Percentiles rank a stretch among this genome's conserved stretches.
Evolutionary conservation across 306 rosid genomes (phyloP).

Genomic region (Vigna angularis): DNA sequence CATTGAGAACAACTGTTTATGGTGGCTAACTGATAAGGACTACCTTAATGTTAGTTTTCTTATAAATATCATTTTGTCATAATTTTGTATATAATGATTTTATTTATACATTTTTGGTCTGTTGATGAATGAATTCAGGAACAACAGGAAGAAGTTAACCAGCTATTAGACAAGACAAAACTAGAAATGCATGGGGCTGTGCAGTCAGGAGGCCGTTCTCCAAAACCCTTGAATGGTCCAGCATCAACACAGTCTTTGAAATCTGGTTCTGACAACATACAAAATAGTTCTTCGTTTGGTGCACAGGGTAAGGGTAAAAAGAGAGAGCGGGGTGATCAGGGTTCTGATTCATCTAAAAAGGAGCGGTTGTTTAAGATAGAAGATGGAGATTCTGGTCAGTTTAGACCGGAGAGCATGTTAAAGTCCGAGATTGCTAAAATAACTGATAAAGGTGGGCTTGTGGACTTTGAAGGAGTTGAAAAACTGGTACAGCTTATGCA

Average conservation of each 20-base stretch:
- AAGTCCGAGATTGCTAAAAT: slow-evolving; percentile 81
- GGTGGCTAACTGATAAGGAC: slow-evolving; percentile 94
- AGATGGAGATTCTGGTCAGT: slow-evolving; percentile 78
- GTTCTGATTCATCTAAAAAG: slow-evolving; percentile 74
- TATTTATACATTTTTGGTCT: slow-evolving; percentile 22
- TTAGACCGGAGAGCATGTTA: slow-evolving; percentile 61
- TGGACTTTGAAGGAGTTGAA: slow-evolving; percentile 79
- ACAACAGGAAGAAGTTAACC: slow-evolving; percentile 89
- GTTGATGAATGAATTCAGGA: slow-evolving; percentile 55
- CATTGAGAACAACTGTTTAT: slow-evolving; percentile 73
- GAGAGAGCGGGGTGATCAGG: slow-evolving; percentile 85
- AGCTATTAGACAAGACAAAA: slow-evolving; percentile 75
- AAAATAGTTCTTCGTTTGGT: slow-evolving; percentile 73
- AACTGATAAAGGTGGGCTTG: slow-evolving; percentile 87
- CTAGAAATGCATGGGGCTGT: slow-evolving; percentile 92
- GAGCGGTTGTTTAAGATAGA: slow-evolving; percentile 68
- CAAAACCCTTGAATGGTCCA: slow-evolving; percentile 87
- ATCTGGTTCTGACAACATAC: slow-evolving; percentile 79
- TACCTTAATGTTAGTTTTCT: slow-evolving; percentile 75
- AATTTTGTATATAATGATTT: slow-evolving; percentile 7
- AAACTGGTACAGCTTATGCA: slow-evolving; percentile 82
- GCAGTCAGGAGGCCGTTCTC: slow-evolving; percentile 96
- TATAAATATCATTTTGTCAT: slow-evolving; percentile 7
- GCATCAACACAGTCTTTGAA: slow-evolving; percentile 69
- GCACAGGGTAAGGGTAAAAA: slow-evolving; percentile 80